Evolutionary conservation across 1,284 basidiomycete species (phyloP).

Genomic region (Psilocybe mexicana): DNA sequence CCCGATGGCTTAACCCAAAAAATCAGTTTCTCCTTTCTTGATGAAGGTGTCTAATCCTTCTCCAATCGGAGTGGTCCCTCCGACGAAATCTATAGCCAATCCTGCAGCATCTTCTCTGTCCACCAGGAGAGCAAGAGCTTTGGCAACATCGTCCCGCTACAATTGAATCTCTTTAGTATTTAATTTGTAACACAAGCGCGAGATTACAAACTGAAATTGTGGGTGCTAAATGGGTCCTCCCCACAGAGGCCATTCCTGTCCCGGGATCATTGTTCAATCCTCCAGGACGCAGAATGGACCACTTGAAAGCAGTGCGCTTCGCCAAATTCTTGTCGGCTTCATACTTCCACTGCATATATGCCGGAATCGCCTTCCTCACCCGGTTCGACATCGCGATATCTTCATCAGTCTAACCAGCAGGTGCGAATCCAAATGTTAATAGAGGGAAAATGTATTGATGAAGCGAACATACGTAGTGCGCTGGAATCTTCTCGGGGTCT

Average conservation of each 20-base stretch:
- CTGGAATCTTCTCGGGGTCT: constrained; percentile 50
- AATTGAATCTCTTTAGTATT: not conserved
- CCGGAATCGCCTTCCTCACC: constrained; percentile 42
- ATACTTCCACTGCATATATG: constrained; percentile 67
- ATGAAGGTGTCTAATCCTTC: constrained; percentile 50
- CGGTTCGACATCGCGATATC: constrained; percentile 49
- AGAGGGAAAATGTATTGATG: not conserved
- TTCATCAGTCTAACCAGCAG: constrained; percentile 40
- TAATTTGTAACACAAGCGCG: not conserved
- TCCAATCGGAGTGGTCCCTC: constrained; percentile 53
- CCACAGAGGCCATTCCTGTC: constrained; percentile 54
- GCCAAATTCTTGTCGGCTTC: constrained; percentile 71
- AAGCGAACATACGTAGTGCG: constrained; percentile 51
- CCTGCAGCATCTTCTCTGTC: constrained; percentile 60
- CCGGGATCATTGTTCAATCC: constrained; percentile 55
- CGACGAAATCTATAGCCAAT: constrained; percentile 65
- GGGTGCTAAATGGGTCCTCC: constrained; percentile 53
- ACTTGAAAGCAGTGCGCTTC: constrained; percentile 59
- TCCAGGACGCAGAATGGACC: constrained; percentile 72
- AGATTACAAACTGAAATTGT: constrained; percentile 43
- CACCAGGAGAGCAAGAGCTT: constrained; percentile 51
- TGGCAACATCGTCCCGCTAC: constrained; percentile 66
- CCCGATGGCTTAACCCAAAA: constrained; percentile 31
- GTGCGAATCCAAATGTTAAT: not conserved
- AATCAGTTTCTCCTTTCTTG: constrained; percentile 52